Evolutionary conservation across 352 stramenopile genomes (phyloP), one percentile per base, ranked within the genome.

Genomic region (Elongisporangium undulatum): DNA sequence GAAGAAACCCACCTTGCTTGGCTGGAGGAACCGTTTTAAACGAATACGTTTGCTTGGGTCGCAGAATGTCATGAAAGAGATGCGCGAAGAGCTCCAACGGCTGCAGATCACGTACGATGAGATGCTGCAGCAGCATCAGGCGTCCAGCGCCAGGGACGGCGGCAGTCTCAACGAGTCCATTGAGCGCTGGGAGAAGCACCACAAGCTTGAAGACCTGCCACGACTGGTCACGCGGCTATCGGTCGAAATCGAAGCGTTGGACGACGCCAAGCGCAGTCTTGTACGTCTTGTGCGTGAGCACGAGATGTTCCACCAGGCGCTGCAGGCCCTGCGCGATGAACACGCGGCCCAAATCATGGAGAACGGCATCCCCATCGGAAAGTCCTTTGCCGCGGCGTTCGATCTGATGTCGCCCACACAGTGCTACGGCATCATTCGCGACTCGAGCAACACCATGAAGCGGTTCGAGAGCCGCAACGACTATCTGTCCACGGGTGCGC

Each of bases 391-490:
- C 1, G 64, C 68, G 26, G 52, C 53, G 17, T 71, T 77, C 20
- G 53, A 53, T 0, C 39, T 56, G 26, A 56, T 69, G 8, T 64
- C 67, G 0, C 34, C 56, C 1, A 63, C 61, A 3, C 71, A 74
- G 21, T 81, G 71, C 58, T 79, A 79, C 56, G 74, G 71, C n/a
- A 68, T 85, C 51, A 63, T 90, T 19, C 77, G 72, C 16, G 76
- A 90, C 51, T 80, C 74, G 29, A 82, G 82, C 55, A 69, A 81
- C 41, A 64, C 72, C n/a, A 84, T 88, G 39, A 66, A 61, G 20
- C 60, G 63, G 21, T 79, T 79, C n/a, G 70, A 78, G 21, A 51
- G 67, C n/a, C 59, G 63, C 21, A 57, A 66, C 9, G 56, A 74
- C n/a, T 77, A 71, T 51, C 49, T 72, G 53, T 74, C 71, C 0